A percentile compares a stretch with the other conserved stretches of the same genome.
Evolutionary conservation across 169 alveolate species (phyloP).

Genomic region (Cryptosporidium ubiquitum): DNA sequence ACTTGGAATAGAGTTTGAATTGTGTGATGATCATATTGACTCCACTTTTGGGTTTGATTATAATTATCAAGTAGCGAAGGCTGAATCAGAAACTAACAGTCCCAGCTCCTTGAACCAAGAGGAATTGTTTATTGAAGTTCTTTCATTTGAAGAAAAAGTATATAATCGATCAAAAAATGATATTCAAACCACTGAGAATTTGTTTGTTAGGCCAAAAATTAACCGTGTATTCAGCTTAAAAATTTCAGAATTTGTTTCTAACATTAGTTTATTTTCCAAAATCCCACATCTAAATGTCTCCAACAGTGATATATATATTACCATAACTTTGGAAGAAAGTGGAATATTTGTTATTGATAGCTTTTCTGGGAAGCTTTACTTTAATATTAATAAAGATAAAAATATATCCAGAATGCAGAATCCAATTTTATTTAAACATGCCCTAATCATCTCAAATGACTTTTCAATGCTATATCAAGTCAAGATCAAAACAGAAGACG

Average conservation of each 20-base stretch:
- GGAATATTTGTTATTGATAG: constrained; percentile 30
- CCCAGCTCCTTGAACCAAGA: not conserved
- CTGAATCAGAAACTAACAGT: not conserved
- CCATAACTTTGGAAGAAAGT: not conserved
- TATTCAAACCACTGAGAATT: not conserved
- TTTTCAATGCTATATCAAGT: constrained; percentile 25
- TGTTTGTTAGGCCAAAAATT: not conserved
- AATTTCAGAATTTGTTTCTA: constrained; percentile 15
- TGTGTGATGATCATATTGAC: constrained; percentile 16
- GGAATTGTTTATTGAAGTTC: constrained; percentile 13
- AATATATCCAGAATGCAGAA: not conserved
- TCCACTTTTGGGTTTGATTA: not conserved
- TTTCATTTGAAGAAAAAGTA: not conserved
- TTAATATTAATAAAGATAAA: not conserved
- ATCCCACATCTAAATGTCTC: not conserved
- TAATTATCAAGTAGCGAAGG: not conserved
- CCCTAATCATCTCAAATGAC: constrained; percentile 24
- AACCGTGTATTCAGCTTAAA: constrained; percentile 30
- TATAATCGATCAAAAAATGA: not conserved
- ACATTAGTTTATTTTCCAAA: not conserved
- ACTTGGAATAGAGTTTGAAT: not conserved
- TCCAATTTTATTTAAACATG: not conserved
- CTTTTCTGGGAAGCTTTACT: constrained; percentile 46
- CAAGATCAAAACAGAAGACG: not conserved
- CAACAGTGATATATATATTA: not conserved